Evolutionary conservation across 345 rosid genomes (phyloP), one percentile per base, ranked within the genome.

Genomic region (Gossypium mustelinum): DNA sequence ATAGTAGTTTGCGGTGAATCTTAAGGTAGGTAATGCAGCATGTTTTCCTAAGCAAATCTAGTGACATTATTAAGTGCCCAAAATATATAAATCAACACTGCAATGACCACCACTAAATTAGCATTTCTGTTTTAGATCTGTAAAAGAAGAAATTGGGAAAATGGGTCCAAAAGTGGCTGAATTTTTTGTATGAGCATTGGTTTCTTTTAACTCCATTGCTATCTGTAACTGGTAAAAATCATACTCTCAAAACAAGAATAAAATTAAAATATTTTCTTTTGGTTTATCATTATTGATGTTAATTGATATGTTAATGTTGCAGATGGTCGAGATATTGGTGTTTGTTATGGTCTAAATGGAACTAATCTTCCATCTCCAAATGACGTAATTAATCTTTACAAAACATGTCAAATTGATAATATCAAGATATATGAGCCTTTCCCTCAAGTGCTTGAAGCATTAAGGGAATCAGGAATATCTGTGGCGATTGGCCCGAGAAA

Each of bases 381-480:
- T 13, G 81, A 76, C 11, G 87, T 85, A 2, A 68, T 87, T 39
- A 54, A 62, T 12, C 68, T 89, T 52, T 84, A 81, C 80, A 72
- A 77, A 24, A 34, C 16, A 7, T 62, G 76, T 27, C 69, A 58
- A 1, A 73, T 85, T 11, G 70, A 75, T 7, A 51, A 51, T 2
- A 14, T 85, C 18, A 78, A 86, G 54, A 61, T 89, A 43, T 82
- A 78, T 68, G 78, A 85, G 34, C 90, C 89, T 0, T 56, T 79
- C 43, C 73, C 74, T 0, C 66, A 78, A 24, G 83, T 80, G 65
- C 71, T 84, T 2, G 75, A 80, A 11, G 87, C 87, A 0, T 69
- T 82, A 17, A 65, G 74, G 34, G 77, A 81, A 2, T 48, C 78
- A 1, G 45, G 57, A 9, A 43, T 85, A 17, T 55, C n/a, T 1